Evolutionary conservation across 306 rosid species (phyloP).

Genomic region (cucumber (Cucumis sativus)): DNA sequence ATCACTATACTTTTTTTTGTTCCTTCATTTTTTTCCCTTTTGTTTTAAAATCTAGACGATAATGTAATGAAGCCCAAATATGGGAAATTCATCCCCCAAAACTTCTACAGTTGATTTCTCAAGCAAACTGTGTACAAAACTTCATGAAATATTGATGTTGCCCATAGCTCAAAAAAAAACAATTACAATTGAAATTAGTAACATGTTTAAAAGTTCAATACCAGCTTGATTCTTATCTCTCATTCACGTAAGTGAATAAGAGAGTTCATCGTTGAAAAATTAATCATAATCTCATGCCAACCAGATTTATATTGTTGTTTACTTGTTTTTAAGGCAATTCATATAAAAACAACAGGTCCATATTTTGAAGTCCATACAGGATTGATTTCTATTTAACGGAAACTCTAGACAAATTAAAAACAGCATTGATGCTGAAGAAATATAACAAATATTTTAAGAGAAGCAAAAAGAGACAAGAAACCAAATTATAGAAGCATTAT

Average conservation of each 20-base stretch:
- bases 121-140: not conserved
- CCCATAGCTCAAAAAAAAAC: not conserved
- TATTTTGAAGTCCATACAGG: not conserved
- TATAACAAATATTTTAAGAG: not conserved
- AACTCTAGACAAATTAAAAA: not conserved
- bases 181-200: not conserved
- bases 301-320: not conserved
- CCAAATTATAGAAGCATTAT: not conserved
- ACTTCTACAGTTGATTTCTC: not conserved
- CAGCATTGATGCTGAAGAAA: not conserved
- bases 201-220: not conserved
- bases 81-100: not conserved
- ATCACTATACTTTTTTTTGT: not conserved
- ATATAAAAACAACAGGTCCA: not conserved
- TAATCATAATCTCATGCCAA: not conserved
- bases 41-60: not conserved
- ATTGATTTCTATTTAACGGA: not conserved
- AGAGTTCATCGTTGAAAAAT: not conserved
- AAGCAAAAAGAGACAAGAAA: not conserved
- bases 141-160: not conserved
- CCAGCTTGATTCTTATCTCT: not conserved
- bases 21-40: not conserved
- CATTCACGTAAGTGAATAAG: not conserved
- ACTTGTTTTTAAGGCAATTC: not conserved
- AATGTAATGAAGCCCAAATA: not conserved